Base-by-base conservation (phyloP, 805 yeast species). In the Saccharomycopsis guyanensis region DNA sequence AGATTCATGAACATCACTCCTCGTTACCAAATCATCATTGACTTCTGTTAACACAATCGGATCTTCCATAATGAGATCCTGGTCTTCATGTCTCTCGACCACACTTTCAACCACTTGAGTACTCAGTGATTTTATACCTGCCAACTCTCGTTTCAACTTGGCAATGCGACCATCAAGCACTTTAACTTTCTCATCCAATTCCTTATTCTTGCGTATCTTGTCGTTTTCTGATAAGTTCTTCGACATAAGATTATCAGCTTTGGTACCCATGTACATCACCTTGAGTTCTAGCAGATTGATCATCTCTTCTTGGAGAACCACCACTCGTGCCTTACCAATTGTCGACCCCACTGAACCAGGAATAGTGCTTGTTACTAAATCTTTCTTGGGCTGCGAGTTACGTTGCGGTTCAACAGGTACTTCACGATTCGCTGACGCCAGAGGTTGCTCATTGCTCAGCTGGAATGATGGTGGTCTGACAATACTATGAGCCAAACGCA, bases 191-290 rank as follows among this genome's bases (percentile, higher is more conserved):
- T 15, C 10, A 3, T 41, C 13, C 16, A 50, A 19, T 7, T 40
- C 39, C 7, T 35, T 25, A 34, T 47, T 47, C 32, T 25, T 41
- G 23, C 40, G 31, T 3, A 43, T 19, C 33, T 47, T 47, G 34
- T 44, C 49, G 37, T 47, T 44, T 32, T 50, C 53, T 15, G 49
- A 44, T 20, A 50, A 39, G 38, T 42, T 47, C 34, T 50, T 50
- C 7, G 49, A 44, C 18, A 45, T n/a, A 3, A 47, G 29, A 25
- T 43, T 50, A 16, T 31, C 43, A 18, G 37, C 18, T 15, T 33
- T 33, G 18, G 20, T 33, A 12, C 37, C 20, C 20, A 25, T 25
- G 29, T 47, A 13, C 20, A 23, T 18, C 7, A 44, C 47, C 25
- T 50, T 50, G n/a, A 13, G 6, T 13, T 47, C 31, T n/a, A 43